Evolutionary conservation across 805 yeast species (phyloP).

Genomic region (Saccharomycopsis sp.): DNA sequence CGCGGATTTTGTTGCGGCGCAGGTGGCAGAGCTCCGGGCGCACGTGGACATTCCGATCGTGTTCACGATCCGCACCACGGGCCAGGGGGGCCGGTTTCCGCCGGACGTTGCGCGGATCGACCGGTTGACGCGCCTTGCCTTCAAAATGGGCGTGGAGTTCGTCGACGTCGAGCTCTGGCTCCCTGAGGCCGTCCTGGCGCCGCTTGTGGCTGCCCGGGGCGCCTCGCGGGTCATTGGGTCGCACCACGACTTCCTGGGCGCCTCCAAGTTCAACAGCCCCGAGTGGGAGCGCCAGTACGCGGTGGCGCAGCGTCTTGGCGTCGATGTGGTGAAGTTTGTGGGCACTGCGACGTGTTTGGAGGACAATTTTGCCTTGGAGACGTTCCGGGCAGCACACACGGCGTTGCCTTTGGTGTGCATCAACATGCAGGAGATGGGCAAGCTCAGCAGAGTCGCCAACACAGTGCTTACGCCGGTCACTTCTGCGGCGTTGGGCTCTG

Average conservation of each 20-base stretch:
- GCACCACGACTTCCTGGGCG: constrained; percentile 66
- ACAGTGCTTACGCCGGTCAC: constrained; percentile 77
- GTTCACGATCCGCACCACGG: constrained; percentile 67
- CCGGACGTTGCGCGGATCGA: constrained; percentile 47
- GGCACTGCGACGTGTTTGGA: constrained; percentile 59
- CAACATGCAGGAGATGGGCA: constrained; percentile 74
- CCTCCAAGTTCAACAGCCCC: constrained; percentile 53
- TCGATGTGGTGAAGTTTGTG: constrained; percentile 76
- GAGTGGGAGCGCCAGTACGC: constrained; percentile 73
- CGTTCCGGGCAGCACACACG: constrained; percentile 52
- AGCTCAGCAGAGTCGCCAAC: constrained; percentile 73
- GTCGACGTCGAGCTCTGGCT: constrained; percentile 74
- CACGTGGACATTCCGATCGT: constrained; percentile 66
- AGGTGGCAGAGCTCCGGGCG: constrained; percentile 62
- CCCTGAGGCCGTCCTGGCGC: constrained; percentile 44
- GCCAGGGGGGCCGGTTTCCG: constrained; percentile 81
- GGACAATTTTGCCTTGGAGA: constrained; percentile 69
- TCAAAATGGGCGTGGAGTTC: constrained; percentile 72
- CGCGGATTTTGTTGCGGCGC: constrained; percentile 58
- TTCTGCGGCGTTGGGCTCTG: constrained; percentile 54
- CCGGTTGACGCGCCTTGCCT: constrained; percentile 51
- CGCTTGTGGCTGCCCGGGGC: constrained; percentile 45
- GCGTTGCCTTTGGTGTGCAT: constrained; percentile 69
- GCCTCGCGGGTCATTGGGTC: constrained; percentile 75
- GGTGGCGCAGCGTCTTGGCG: constrained; percentile 56